Conservation (phyloP, 495 filamentous ascomycete genomes). For the Daldinia vernicosa region DNA sequence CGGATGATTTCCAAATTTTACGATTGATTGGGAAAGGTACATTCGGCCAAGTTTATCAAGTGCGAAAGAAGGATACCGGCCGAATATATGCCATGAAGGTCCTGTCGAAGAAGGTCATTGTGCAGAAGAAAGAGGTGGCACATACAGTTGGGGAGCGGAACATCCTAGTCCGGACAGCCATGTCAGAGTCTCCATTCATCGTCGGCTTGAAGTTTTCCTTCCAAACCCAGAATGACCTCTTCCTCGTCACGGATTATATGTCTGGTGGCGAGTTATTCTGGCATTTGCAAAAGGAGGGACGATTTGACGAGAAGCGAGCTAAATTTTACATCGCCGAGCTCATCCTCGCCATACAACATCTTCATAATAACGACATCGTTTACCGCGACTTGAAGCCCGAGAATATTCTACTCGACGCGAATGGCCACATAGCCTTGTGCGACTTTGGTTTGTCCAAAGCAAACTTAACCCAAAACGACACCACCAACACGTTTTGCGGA, state of each 20-base stretch:
- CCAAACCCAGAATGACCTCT: slow-evolving; percentile 95
- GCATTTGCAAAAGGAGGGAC: slow-evolving; percentile 97
- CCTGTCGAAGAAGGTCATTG: slow-evolving; percentile 98
- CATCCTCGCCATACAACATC: slow-evolving; percentile 92
- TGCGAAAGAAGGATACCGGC: slow-evolving; percentile 96
- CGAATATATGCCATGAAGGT: slow-evolving; percentile 99
- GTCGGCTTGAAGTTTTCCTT: slow-evolving; percentile 99
- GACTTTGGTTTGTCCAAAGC: slow-evolving; percentile 98
- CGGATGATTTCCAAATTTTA: slow-evolving; percentile 95
- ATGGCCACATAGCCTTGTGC: slow-evolving; percentile 93
- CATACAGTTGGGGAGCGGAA: slow-evolving; percentile 97
- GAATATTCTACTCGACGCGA: slow-evolving; percentile 91
- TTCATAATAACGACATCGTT: slow-evolving; percentile 96
- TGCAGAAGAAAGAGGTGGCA: slow-evolving; percentile 98
- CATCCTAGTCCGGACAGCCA: slow-evolving; percentile 95
- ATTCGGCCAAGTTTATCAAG: slow-evolving; percentile 99
- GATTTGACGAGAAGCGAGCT: slow-evolving; percentile 91
- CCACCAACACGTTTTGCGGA: slow-evolving; percentile 98
- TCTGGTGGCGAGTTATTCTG: slow-evolving; percentile 98
- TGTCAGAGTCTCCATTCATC: slow-evolving; percentile 95
- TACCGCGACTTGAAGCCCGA: slow-evolving; percentile 98
- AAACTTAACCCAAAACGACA: slow-evolving; percentile 93
- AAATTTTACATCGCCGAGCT: slow-evolving; percentile 99
- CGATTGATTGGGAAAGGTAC: slow-evolving; percentile 98
- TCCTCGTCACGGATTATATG: slow-evolving; percentile 99